Evolutionary conservation across 2,329 filamentous ascomycete genomes (phyloP).

Genomic region (Thelonectria olida): DNA sequence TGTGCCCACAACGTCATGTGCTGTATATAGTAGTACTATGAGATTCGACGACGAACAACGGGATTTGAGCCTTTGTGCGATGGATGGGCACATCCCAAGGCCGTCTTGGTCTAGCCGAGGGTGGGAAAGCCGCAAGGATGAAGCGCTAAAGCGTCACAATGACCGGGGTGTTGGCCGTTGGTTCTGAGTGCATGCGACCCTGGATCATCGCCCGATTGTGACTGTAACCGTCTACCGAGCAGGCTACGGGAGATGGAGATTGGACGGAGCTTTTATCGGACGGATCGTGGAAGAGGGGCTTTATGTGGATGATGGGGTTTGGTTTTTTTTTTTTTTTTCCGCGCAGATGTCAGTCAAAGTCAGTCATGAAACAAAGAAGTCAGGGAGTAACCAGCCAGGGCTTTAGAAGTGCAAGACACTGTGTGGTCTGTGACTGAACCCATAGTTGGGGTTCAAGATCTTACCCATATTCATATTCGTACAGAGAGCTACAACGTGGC

Average conservation of each 20-base stretch:
- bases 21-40: too few relatives aligned
- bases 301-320: neutral
- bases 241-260: conserved; percentile 11
- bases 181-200: conserved; percentile 18
- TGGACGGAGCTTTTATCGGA: conserved; percentile 9
- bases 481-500: too few relatives aligned
- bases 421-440: too few relatives aligned
- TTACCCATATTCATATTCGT: too few relatives aligned
- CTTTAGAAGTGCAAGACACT: too few relatives aligned
- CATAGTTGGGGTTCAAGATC: too few relatives aligned
- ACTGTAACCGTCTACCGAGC: neutral
- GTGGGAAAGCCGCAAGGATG: neutral
- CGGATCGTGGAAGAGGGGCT: conserved; percentile 2
- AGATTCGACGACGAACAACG: conserved; percentile 1
- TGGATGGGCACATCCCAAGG: too few relatives aligned
- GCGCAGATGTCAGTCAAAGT: too few relatives aligned
- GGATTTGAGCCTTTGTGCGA: conserved; percentile 5
- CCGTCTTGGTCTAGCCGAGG: conserved; percentile 22
- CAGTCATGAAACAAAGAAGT: too few relatives aligned
- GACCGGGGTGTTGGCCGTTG: conserved; percentile 1
- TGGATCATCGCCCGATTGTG: conserved; percentile 6
- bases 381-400: too few relatives aligned
- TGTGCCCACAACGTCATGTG: too few relatives aligned
- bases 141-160: conserved; percentile 12
- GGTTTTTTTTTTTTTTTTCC: neutral